phyloP scores from a whole-genome alignment of 768 basidiomycete species.

The Leccinum rimulosum region DNA sequence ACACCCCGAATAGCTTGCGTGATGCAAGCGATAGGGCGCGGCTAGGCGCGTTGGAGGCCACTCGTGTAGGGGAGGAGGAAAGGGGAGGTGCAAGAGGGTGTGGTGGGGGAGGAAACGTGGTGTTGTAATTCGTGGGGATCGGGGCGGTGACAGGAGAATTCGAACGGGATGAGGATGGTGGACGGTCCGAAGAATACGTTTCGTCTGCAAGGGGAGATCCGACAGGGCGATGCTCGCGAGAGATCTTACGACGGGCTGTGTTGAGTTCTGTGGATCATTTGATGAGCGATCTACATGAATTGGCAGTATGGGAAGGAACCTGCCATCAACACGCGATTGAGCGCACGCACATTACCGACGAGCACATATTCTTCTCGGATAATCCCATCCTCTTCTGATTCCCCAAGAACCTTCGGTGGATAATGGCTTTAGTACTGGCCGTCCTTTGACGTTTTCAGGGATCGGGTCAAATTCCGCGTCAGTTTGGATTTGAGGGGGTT shows the following conservation, averaged over 20 bases:
- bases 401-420: conserved; percentile 66
- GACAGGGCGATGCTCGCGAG: conserved; percentile 54
- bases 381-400: conserved; percentile 79
- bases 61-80: conserved; percentile 66
- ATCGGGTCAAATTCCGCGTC: conserved; percentile 10
- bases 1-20: conserved; percentile 73
- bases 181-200: conserved; percentile 36
- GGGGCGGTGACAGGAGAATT: conserved; percentile 24
- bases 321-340: conserved; percentile 88
- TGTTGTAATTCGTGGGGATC: conserved; percentile 30
- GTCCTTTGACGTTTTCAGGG: conserved; percentile 13
- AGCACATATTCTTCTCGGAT: conserved; percentile 89
- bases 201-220: conserved; percentile 51
- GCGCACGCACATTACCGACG: conserved; percentile 83
- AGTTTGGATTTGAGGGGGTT: conserved; percentile 14
- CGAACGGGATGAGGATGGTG: conserved; percentile 25
- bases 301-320: conserved; percentile 20
- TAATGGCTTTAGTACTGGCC: conserved; percentile 24
- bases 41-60: conserved; percentile 70
- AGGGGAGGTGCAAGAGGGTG: conserved; percentile 49
- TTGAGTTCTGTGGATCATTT: conserved; percentile 53
- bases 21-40: conserved; percentile 79
- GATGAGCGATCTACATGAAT: conserved; percentile 10
- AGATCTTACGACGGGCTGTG: conserved; percentile 53
- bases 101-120: conserved; percentile 70